These are phyloP conservation scores for Colletotrichum tropicale DNA, from an alignment of 2,329 filamentous ascomycete species.

Conservation along the genomic window DNA sequence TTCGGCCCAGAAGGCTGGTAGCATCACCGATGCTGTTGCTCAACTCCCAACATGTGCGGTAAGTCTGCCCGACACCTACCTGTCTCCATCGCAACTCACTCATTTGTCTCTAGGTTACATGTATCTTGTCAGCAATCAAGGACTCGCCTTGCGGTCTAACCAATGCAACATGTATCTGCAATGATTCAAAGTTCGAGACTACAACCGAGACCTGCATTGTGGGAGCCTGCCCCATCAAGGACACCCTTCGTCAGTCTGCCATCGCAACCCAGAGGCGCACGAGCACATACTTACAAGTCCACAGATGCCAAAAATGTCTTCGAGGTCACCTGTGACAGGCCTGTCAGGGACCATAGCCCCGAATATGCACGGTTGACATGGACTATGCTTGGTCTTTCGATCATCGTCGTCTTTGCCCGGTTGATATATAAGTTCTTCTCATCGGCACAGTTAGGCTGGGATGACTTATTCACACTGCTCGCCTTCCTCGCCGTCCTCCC, in stretches of 20 bases:
- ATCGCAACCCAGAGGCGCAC: not conserved
- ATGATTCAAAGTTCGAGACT: not conserved
- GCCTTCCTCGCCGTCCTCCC: constrained; percentile 25
- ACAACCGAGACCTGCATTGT: constrained; percentile 8
- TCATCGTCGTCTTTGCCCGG: constrained; percentile 36
- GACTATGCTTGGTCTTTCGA: not conserved
- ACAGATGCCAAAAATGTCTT: constrained; percentile 7
- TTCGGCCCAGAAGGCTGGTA: not conserved
- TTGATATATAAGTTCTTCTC: constrained; percentile 31
- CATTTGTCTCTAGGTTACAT: not conserved
- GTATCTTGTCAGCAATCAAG: not conserved
- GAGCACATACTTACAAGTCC: not conserved
- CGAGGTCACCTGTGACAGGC: constrained; percentile 1
- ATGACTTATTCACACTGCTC: constrained; percentile 31
- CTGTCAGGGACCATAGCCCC: not conserved
- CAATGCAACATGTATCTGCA: constrained; percentile 6
- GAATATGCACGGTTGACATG: constrained; percentile 4
- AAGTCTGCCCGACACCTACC: not conserved
- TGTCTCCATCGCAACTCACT: not conserved
- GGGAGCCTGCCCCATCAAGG: not conserved
- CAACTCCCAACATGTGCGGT: constrained; percentile 34
- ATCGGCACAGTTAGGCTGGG: constrained; percentile 29
- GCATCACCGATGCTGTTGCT: constrained; percentile 12
- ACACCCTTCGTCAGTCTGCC: constrained; percentile 5
- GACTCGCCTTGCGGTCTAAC: constrained; percentile 1